Percentiles rank a stretch among this genome's conserved stretches.
phyloP scores from a whole-genome alignment of 78 protist genomes.

The Ministeria vibrans region DNA sequence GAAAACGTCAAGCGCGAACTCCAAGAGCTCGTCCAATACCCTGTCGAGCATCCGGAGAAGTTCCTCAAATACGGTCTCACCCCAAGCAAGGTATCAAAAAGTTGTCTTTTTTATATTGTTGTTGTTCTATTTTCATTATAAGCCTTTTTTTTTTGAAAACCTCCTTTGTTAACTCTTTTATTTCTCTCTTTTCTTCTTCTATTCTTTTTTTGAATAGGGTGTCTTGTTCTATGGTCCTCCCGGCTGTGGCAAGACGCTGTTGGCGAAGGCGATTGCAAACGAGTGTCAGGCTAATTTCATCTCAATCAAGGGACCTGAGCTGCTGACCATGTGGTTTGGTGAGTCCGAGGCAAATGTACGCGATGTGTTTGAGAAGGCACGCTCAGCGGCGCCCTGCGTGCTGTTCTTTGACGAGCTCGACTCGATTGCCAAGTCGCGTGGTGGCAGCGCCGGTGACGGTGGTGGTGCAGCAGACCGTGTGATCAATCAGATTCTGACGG shows the following conservation, averaged over 20 bases:
- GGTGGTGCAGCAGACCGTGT: conserved; percentile 99
- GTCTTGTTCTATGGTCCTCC: conserved; percentile 99
- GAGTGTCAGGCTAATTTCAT: conserved; percentile 99
- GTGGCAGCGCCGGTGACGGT: conserved; percentile 93
- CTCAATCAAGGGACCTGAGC: conserved; percentile 96
- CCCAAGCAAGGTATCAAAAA: conserved; percentile 92
- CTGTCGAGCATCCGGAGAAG: conserved; percentile 98
- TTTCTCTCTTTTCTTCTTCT: neutral
- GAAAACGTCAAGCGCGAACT: conserved; percentile 69
- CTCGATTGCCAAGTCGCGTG: conserved; percentile 96
- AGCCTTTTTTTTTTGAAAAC: conserved; percentile 5
- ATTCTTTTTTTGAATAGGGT: conserved; percentile 69
- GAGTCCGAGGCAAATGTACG: conserved; percentile 99
- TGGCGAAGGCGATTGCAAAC: conserved; percentile 99
- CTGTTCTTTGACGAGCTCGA: conserved; percentile 99
- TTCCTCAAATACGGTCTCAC: conserved; percentile 96
- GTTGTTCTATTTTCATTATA: too few relatives aligned
- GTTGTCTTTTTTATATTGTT: too few relatives aligned
- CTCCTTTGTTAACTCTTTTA: neutral
- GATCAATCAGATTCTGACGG: conserved; percentile 98
- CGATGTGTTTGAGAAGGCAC: conserved; percentile 99
- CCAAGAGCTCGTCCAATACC: conserved; percentile 95
- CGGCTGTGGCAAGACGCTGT: conserved; percentile 99
- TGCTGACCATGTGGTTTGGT: conserved; percentile 99
- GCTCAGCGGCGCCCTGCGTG: conserved; percentile 99